phyloP scores from a whole-genome alignment of 2,329 filamentous ascomycete genomes.

The Stylonectria norvegica region DNA sequence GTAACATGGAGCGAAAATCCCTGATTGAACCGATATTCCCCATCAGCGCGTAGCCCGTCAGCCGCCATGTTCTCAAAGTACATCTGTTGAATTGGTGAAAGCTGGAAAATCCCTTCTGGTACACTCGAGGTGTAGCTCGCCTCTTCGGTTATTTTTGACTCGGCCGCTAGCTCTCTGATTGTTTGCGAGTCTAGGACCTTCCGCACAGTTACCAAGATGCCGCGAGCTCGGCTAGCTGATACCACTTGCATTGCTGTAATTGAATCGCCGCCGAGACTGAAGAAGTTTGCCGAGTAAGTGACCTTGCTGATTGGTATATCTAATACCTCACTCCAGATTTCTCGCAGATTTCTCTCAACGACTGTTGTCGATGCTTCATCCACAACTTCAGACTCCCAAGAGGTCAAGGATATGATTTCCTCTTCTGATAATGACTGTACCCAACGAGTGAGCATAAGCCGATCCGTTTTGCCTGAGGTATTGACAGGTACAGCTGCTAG shows the following conservation, averaged over 20 bases:
- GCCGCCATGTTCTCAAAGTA: neutral
- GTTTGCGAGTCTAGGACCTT: conserved; percentile 4
- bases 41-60: neutral
- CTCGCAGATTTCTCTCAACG: conserved; percentile 1
- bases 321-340: neutral
- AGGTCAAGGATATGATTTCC: neutral
- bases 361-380: neutral
- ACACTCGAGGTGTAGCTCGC: neutral
- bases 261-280: conserved; percentile 41
- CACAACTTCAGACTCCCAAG: neutral
- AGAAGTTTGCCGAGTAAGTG: neutral
- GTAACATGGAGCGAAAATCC: conserved; percentile 34
- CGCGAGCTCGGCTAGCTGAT: conserved; percentile 27
- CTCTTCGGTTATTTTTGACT: neutral
- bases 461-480: conserved; percentile 13
- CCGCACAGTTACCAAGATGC: neutral
- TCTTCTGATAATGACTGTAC: neutral
- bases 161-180: neutral
- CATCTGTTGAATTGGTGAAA: neutral
- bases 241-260: conserved; percentile 43
- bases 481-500: conserved; percentile 11
- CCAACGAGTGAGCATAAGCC: neutral
- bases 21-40: conserved; percentile 28
- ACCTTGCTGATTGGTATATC: neutral
- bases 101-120: conserved; percentile 20